Evolutionary conservation across 139 green algal species (phyloP).

Genomic region (Tetradesmus obliquus): DNA sequence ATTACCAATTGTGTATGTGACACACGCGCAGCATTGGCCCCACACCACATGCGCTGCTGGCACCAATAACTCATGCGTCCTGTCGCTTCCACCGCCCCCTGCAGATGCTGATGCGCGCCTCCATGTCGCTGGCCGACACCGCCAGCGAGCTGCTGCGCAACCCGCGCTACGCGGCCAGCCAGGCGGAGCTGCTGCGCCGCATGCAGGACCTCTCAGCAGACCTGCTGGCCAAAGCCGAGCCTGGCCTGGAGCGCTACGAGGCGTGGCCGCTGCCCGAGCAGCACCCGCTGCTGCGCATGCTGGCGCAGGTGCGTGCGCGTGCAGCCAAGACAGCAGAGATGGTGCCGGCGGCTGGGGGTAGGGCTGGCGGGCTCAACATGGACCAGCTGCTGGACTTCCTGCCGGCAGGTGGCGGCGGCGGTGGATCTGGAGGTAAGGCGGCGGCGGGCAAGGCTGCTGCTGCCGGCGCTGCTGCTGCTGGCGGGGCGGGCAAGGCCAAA

Average conservation of each 20-base stretch:
- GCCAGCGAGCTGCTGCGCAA: neutral
- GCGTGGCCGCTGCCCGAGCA: conserved; percentile 4
- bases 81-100: neutral
- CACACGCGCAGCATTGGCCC: too few relatives aligned
- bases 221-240: neutral
- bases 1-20: too few relatives aligned
- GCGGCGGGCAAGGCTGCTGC: neutral
- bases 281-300: neutral
- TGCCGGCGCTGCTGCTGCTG: neutral
- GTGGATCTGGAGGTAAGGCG: neutral
- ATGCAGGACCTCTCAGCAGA: conserved; percentile 12
- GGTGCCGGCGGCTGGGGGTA: neutral
- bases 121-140: neutral
- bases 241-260: neutral
- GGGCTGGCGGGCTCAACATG: neutral
- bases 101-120: neutral
- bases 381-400: conserved; percentile 25
- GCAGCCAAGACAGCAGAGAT: neutral
- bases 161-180: neutral
- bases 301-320: neutral
- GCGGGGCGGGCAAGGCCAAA: neutral
- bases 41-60: neutral
- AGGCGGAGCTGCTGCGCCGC: neutral
- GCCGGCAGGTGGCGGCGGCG: neutral
- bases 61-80: neutral